phyloP scores from a whole-genome alignment of 768 basidiomycete species.

The Amanita exitialis region DNA sequence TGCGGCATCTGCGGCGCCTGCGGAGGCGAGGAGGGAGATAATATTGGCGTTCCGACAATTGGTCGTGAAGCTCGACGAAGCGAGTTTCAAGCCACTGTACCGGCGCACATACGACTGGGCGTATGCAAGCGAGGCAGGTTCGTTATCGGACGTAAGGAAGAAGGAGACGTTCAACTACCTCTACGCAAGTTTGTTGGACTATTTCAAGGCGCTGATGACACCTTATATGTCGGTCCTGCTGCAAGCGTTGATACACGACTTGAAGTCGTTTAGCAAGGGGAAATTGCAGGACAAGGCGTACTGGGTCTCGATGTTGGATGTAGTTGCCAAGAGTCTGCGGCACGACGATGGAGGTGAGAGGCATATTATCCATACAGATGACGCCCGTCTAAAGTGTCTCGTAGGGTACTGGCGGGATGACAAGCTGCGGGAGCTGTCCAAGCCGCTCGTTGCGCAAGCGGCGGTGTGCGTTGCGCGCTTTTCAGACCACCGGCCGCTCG shows the following conservation, averaged over 20 bases:
- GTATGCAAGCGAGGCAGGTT: slow-evolving; percentile 48
- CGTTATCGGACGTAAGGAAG: slow-evolving; percentile 19
- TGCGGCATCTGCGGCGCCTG: slow-evolving; percentile 23
- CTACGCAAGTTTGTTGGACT: slow-evolving; percentile 66
- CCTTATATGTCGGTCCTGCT: slow-evolving; percentile 82
- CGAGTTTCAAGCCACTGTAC: slow-evolving; percentile 85
- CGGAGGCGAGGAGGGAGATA: slow-evolving; percentile 17
- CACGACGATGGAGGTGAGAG: slow-evolving; percentile 74
- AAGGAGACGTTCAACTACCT: slow-evolving; percentile 68
- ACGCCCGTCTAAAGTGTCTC: not conserved
- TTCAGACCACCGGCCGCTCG: slow-evolving; percentile 12
- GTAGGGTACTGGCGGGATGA: slow-evolving; percentile 91
- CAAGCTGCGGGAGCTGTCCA: slow-evolving; percentile 53
- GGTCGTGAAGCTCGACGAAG: slow-evolving; percentile 88
- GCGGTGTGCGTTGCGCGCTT: slow-evolving; percentile 29
- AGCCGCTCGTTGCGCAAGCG: slow-evolving; percentile 58
- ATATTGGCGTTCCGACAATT: slow-evolving; percentile 79
- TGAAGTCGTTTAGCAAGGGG: slow-evolving; percentile 37
- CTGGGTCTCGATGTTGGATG: slow-evolving; percentile 54
- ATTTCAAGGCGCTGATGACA: slow-evolving; percentile 87
- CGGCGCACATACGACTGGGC: slow-evolving; percentile 94
- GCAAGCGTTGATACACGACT: slow-evolving; percentile 50
- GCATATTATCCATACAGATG: not conserved
- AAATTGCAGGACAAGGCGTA: slow-evolving; percentile 29
- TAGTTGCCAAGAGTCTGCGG: slow-evolving; percentile 58